phyloP scores from a whole-genome alignment of 768 basidiomycete genomes.

The Podaxis sp. region DNA sequence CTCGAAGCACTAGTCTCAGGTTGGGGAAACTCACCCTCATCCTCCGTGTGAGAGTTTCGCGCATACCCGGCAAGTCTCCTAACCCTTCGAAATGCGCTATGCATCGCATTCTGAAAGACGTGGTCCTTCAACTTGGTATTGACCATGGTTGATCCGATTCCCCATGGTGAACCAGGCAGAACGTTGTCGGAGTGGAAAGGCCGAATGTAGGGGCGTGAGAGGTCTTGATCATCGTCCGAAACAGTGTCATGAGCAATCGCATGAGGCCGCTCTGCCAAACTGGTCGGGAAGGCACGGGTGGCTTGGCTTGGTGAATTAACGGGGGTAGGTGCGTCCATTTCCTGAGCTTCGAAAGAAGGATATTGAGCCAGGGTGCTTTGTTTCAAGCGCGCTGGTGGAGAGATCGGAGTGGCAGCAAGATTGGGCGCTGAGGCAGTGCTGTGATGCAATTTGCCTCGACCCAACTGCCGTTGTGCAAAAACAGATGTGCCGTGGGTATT shows the following conservation, averaged over 20 bases:
- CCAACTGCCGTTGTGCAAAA: slow-evolving; percentile 35
- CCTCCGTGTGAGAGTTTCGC: slow-evolving; percentile 44
- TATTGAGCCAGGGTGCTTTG: slow-evolving; percentile 43
- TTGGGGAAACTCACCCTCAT: slow-evolving; percentile 45
- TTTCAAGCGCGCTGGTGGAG: slow-evolving; percentile 22
- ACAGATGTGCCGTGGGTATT: slow-evolving; percentile 34
- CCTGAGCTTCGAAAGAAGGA: slow-evolving; percentile 32
- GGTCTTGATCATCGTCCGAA: slow-evolving; percentile 31
- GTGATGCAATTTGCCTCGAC: slow-evolving; percentile 41
- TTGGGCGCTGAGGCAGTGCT: slow-evolving; percentile 73
- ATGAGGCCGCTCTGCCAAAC: slow-evolving; percentile 22
- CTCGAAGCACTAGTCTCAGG: slow-evolving; percentile 24
- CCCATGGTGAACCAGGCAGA: slow-evolving; percentile 52
- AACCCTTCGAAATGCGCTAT: slow-evolving; percentile 74
- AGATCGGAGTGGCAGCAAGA: slow-evolving; percentile 35
- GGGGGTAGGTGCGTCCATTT: slow-evolving; percentile 47
- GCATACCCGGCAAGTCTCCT: slow-evolving; percentile 47
- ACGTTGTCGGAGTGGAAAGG: slow-evolving; percentile 40
- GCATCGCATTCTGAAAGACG: slow-evolving; percentile 61
- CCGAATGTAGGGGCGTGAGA: slow-evolving; percentile 35
- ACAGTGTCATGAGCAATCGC: slow-evolving; percentile 13
- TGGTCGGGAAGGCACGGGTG: slow-evolving; percentile 28
- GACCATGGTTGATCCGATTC: slow-evolving; percentile 89
- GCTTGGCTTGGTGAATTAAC: slow-evolving; percentile 44
- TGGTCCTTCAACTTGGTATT: slow-evolving; percentile 95